Conservation (phyloP, 768 basidiomycete genomes). For the Mycena filopes region DNA sequence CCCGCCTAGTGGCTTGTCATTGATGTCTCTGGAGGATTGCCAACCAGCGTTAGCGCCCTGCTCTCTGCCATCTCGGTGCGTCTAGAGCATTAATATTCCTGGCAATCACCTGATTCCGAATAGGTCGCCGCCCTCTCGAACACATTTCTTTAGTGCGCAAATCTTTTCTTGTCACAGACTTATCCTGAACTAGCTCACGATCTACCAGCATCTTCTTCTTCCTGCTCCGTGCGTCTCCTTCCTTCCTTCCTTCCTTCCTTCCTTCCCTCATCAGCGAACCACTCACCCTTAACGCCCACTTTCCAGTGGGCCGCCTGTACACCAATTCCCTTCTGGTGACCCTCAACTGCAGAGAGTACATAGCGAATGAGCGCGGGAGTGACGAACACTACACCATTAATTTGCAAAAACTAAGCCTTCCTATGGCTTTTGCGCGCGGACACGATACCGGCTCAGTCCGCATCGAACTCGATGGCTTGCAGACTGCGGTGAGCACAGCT, state of each 20-base stretch:
- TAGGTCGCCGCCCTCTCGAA: constrained; percentile 25
- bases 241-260: no score
- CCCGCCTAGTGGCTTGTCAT: not conserved
- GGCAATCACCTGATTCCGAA: not conserved
- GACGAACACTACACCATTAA: no score
- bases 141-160: constrained; percentile 31
- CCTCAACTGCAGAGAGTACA: constrained; percentile 31
- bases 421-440: no score
- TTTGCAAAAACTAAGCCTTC: not conserved
- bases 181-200: not conserved
- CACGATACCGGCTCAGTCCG: no score
- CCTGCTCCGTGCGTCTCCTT: constrained; percentile 22
- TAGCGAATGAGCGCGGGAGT: constrained; percentile 10
- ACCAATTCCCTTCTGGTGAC: constrained; percentile 32
- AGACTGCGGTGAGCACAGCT: no score
- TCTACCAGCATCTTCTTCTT: constrained; percentile 28
- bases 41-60: constrained; percentile 23
- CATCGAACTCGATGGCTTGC: no score
- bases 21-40: constrained; percentile 12
- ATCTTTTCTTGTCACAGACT: not conserved
- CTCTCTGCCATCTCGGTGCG: constrained; percentile 23
- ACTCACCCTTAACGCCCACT: not conserved
- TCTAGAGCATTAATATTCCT: not conserved
- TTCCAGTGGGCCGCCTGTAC: constrained; percentile 27
- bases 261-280: no score